Percentiles rank a stretch among this genome's conserved stretches.
Conservation (phyloP, 495 filamentous ascomycete species). For the Bacidia gigantensis region DNA sequence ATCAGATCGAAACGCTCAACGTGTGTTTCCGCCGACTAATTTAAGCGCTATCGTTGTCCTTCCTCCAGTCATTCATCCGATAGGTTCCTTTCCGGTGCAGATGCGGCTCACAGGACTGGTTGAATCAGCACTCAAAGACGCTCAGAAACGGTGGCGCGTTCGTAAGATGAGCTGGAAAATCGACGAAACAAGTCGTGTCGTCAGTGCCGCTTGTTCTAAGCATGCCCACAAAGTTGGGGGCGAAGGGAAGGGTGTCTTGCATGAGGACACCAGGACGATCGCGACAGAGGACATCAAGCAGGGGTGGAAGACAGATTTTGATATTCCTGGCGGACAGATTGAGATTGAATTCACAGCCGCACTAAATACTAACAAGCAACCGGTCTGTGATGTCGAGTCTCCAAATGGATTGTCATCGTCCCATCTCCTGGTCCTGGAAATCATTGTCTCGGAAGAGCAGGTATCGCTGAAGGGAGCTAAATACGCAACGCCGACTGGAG, state of each 20-base stretch:
- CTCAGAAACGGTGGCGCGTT: conserved; percentile 67
- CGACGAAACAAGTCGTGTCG: conserved; percentile 67
- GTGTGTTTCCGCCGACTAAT: conserved; percentile 92
- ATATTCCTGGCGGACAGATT: conserved; percentile 52
- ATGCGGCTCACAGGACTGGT: conserved; percentile 71
- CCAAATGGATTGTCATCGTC: conserved; percentile 64
- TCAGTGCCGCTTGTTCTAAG: conserved; percentile 68
- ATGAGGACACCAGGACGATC: conserved; percentile 64
- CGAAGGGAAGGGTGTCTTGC: conserved; percentile 59
- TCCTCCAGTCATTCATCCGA: conserved; percentile 72
- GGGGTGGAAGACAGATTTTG: conserved; percentile 97
- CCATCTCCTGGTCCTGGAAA: conserved; percentile 79
- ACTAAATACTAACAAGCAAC: conserved; percentile 46
- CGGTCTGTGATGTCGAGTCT: conserved; percentile 67
- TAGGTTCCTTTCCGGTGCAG: conserved; percentile 65
- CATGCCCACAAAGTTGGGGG: conserved; percentile 62
- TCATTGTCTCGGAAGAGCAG: conserved; percentile 91
- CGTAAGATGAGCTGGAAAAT: conserved; percentile 87
- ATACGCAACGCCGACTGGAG: conserved; percentile 72
- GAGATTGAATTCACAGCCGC: conserved; percentile 69
- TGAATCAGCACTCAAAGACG: conserved; percentile 31
- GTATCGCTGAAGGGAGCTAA: conserved; percentile 53
- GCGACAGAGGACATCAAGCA: conserved; percentile 59
- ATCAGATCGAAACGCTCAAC: conserved; percentile 60
- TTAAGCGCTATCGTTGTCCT: conserved; percentile 71